Evolutionary conservation across 768 basidiomycete genomes (phyloP).

Genomic region (Tricholoma hemisulphureum): DNA sequence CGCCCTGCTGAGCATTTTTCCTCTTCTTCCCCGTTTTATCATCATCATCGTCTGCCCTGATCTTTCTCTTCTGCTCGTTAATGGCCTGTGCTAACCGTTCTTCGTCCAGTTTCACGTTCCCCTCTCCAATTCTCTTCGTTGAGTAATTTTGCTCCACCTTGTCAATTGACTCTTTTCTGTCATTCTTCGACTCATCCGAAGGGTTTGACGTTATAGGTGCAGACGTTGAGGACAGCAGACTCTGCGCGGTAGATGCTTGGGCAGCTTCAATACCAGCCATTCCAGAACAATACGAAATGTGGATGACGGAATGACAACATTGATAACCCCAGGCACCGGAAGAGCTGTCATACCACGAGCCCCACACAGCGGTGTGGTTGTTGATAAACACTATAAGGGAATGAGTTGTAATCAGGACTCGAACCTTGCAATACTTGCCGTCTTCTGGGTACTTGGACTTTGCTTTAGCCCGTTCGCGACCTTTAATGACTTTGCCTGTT

Average conservation of each 20-base stretch:
- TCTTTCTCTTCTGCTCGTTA: constrained; percentile 75
- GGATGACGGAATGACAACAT: constrained; percentile 87
- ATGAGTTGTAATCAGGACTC: constrained; percentile 8
- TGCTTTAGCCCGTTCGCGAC: constrained; percentile 82
- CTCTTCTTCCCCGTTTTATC: constrained; percentile 59
- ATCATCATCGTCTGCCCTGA: constrained; percentile 54
- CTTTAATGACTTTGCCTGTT: constrained; percentile 87
- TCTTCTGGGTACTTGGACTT: constrained; percentile 96
- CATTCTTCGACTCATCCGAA: constrained; percentile 21
- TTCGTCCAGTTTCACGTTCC: constrained; percentile 73
- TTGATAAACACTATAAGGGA: constrained; percentile 68
- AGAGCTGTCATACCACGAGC: constrained; percentile 83
- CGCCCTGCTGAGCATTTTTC: constrained; percentile 47
- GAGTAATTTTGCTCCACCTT: constrained; percentile 69
- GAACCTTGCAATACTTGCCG: constrained; percentile 51
- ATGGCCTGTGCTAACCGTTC: constrained; percentile 68
- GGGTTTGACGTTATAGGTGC: constrained; percentile 25
- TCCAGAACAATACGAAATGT: constrained; percentile 91
- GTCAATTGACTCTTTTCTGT: constrained; percentile 27
- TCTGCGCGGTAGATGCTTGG: constrained; percentile 70
- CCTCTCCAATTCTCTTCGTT: constrained; percentile 80
- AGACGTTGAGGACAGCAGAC: constrained; percentile 52
- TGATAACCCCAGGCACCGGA: constrained; percentile 86
- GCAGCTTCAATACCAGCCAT: constrained; percentile 77
- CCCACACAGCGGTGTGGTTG: constrained; percentile 97